These are phyloP conservation scores for Asterophora parasitica DNA, from an alignment of 768 basidiomycete genomes.

Conservation along the genomic window DNA sequence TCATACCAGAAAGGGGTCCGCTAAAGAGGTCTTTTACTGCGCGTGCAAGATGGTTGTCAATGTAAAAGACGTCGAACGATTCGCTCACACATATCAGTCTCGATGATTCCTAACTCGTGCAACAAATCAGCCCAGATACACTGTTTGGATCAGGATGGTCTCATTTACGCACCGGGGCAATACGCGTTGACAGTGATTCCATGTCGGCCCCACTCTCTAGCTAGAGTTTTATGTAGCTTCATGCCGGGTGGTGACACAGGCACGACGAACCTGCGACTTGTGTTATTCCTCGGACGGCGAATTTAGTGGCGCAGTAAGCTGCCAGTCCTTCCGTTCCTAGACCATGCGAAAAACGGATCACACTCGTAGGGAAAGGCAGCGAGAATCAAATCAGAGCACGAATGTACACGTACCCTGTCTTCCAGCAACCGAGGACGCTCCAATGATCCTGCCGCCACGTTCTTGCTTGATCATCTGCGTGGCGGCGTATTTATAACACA, in stretches of 20 bases:
- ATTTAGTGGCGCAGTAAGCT: conserved; percentile 35
- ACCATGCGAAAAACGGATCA: too few species aligned
- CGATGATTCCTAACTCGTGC: conserved; percentile 9
- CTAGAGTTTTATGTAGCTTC: conserved; percentile 4
- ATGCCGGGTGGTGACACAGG: neutral
- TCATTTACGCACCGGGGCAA: conserved; percentile 16
- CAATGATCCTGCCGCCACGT: conserved; percentile 30
- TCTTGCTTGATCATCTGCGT: conserved; percentile 31
- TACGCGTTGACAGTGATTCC: conserved; percentile 23
- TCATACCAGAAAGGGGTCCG: neutral
- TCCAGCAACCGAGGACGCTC: conserved; percentile 29
- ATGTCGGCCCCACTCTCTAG: conserved; percentile 15
- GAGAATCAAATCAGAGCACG: neutral
- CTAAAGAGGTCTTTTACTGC: conserved; percentile 11
- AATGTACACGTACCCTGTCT: conserved; percentile 21
- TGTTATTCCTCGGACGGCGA: conserved; percentile 36
- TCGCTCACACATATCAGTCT: conserved; percentile 16
- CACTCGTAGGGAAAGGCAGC: too few species aligned
- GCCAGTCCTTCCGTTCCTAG: conserved; percentile 9
- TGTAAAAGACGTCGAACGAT: neutral
- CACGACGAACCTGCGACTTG: conserved; percentile 21
- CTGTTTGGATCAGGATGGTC: too few species aligned
- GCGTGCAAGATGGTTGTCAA: neutral
- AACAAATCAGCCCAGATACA: neutral
- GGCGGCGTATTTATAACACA: conserved; percentile 31